phyloP scores from a whole-genome alignment of 2,329 filamentous ascomycete species.

The Fonsecaea erecta region DNA sequence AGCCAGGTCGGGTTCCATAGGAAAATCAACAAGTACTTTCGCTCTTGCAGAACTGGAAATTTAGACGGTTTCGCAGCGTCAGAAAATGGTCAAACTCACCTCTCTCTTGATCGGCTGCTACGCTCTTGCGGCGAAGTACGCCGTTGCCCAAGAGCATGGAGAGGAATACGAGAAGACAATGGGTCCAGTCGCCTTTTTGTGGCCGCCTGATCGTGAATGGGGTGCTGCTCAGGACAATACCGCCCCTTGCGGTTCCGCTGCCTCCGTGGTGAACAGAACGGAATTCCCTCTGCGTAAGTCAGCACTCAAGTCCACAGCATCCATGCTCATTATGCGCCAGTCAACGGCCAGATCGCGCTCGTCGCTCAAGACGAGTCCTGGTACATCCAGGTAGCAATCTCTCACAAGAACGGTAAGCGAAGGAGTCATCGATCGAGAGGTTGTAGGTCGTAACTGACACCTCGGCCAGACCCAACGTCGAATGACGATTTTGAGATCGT shows the following conservation, averaged over 20 bases:
- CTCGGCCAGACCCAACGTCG: conserved; percentile 44
- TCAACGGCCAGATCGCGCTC: conserved; percentile 60
- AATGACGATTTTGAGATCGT: conserved; percentile 49
- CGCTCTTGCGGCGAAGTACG: conserved; percentile 11
- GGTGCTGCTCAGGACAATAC: conserved; percentile 60
- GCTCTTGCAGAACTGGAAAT: not conserved
- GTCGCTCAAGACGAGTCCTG: conserved; percentile 64
- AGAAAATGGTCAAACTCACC: conserved; percentile 5
- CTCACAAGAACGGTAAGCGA: conserved; percentile 45
- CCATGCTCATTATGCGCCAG: conserved; percentile 42
- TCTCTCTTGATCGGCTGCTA: not conserved
- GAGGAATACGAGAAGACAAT: conserved; percentile 44
- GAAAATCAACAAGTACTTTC: not conserved
- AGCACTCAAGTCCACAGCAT: not conserved
- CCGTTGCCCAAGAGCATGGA: conserved; percentile 26
- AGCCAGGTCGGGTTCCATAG: not conserved
- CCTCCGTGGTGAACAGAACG: conserved; percentile 56
- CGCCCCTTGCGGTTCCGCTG: conserved; percentile 61
- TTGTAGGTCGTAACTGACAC: conserved; percentile 7
- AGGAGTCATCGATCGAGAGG: conserved; percentile 8
- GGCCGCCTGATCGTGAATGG: conserved; percentile 64
- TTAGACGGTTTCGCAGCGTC: not conserved
- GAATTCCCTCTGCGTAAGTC: conserved; percentile 60
- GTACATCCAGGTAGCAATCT: conserved; percentile 59
- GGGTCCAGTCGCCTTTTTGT: conserved; percentile 66